These are phyloP conservation scores for Lophiostoma macrostomum DNA, from an alignment of 495 filamentous ascomycete species.

Conservation along the genomic window DNA sequence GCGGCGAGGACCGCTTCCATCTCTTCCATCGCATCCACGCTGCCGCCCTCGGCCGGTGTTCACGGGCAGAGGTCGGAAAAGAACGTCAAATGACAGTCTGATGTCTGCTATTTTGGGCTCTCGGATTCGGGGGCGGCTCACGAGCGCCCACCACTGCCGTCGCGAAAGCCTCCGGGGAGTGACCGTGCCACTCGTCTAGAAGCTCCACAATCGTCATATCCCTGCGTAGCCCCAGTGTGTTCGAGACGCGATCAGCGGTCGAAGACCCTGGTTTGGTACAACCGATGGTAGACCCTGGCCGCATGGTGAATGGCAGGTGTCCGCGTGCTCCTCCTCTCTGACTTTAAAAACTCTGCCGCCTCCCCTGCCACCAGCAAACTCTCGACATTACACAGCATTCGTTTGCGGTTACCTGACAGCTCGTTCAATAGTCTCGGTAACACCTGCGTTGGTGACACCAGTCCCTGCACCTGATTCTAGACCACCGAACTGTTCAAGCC, in stretches of 20 bases:
- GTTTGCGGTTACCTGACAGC: background rate
- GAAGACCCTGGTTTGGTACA: slow-evolving; percentile 9
- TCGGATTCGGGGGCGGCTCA: background rate
- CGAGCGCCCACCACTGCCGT: no score
- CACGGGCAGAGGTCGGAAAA: no score
- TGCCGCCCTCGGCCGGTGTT: no score
- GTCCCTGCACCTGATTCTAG: slow-evolving; percentile 4
- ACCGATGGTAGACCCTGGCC: slow-evolving; percentile 2
- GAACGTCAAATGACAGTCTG: background rate
- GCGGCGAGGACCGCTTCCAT: slow-evolving; percentile 1
- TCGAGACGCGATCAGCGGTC: slow-evolving; percentile 25
- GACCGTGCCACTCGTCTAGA: slow-evolving; percentile 19
- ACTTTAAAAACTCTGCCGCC: slow-evolving; percentile 15
- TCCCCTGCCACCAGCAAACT: slow-evolving; percentile 3
- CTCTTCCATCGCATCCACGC: slow-evolving; percentile 3
- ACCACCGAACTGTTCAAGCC: background rate
- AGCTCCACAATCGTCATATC: slow-evolving; percentile 20
- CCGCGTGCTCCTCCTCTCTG: slow-evolving; percentile 20
- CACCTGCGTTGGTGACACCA: no score
- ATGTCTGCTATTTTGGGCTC: slow-evolving; percentile 3
- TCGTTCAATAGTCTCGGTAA: background rate
- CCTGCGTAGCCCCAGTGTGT: slow-evolving; percentile 6
- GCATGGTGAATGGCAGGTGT: slow-evolving; percentile 10
- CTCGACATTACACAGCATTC: slow-evolving; percentile 5
- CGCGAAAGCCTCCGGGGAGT: background rate